Conservation (phyloP, 352 stramenopile genomes). For the Globisporangium alternatum region DNA sequence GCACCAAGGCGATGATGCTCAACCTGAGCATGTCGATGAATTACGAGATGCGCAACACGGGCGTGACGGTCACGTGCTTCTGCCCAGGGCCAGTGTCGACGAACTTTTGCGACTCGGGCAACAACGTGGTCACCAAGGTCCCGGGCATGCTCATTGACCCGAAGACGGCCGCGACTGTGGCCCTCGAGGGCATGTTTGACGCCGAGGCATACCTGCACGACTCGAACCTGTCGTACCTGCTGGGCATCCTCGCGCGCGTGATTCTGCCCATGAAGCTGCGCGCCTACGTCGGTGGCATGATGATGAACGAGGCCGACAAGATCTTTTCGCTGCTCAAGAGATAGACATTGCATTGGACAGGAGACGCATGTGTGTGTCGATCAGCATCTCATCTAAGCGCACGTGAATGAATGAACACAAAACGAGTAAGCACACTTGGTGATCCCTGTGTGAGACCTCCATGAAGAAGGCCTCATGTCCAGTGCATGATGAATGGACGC, state of each 20-base stretch:
- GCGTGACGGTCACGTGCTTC: slow-evolving; percentile 68
- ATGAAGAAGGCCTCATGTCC: too few species aligned
- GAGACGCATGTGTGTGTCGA: too few species aligned
- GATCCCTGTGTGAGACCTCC: too few species aligned
- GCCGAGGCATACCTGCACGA: slow-evolving; percentile 36
- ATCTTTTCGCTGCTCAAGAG: slow-evolving; percentile 5
- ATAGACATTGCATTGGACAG: background rate
- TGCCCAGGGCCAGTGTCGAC: slow-evolving; percentile 58
- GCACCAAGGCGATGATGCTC: slow-evolving; percentile 64
- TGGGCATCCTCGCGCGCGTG: background rate
- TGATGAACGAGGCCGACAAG: slow-evolving; percentile 6
- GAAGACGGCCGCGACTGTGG: slow-evolving; percentile 10
- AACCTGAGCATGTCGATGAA: slow-evolving; percentile 67
- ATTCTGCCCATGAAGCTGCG: background rate
- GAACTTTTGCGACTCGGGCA: slow-evolving; percentile 47
- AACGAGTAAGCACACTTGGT: too few species aligned
- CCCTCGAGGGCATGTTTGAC: slow-evolving; percentile 20
- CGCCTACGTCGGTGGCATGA: background rate
- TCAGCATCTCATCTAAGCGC: too few species aligned
- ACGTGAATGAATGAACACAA: too few species aligned
- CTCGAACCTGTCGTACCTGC: slow-evolving; percentile 15
- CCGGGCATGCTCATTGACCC: background rate
- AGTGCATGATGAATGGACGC: too few species aligned
- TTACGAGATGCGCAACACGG: slow-evolving; percentile 61
- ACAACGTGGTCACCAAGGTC: slow-evolving; percentile 16